Base-by-base conservation (phyloP, 2,329 filamentous ascomycete species). In the Ceratocystis harringtonii region DNA sequence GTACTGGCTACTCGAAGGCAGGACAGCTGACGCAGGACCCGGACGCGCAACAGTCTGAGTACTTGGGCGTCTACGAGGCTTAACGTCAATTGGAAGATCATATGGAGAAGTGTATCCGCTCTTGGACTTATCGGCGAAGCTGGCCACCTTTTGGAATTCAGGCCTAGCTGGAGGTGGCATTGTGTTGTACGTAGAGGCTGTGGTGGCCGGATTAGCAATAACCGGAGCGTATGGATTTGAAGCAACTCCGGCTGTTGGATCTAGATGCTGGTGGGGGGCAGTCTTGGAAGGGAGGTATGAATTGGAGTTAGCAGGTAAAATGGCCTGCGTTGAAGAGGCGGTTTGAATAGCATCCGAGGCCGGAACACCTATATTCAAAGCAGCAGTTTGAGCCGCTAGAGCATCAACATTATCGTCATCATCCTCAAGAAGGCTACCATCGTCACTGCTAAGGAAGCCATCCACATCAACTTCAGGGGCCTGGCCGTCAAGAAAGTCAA, bases 71-170 rank as follows among this genome's bases (percentile, higher is more conserved):
- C 88, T 86, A 73, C 85, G 80, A 71, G 87, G 84, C 70, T 87
- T 88, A 32, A 88, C 82, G 65, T 96, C 92, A 75, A 94, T 89
- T 3, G 94, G 94, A 22, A 99, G 79, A 76, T 99, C 95, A 71
- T 96, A 99, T 0, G 94, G 94, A 22, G 92, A 97, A 61, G 87
- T 82, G 73, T 99, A 99, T 6, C 92, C 92, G 65, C 89, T 89
- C 75, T 95, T 97, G 2, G 90, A 79, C 74, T 95, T 95, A 74
- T 92, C 88, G 5, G 83, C 90, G 74, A 96, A 99, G 75, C 92
- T 97, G 73, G 95, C 85, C 0, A 84, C 79, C 75, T 84, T 85
- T 36, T 75, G 75, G 67, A 81, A 70, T 68, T 81, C 77, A n/a
- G 79, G 79, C 12, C 73, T 74, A 0, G 72, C 70, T 48, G 75